Conservation (phyloP, 176 grass and related monocot species). For the Triticum timopheevii region DNA sequence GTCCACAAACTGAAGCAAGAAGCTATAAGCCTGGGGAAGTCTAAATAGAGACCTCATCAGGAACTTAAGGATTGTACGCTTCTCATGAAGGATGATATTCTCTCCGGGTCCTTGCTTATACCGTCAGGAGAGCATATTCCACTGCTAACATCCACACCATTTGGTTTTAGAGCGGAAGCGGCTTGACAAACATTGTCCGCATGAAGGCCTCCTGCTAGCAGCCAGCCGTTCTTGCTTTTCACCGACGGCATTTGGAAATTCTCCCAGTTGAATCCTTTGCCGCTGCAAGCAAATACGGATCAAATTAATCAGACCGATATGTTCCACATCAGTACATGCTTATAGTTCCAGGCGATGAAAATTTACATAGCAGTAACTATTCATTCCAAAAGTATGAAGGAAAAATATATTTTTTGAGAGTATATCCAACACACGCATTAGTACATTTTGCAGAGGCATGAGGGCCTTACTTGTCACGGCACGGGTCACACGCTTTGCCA, state of each 20-base stretch:
- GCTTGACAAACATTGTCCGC: constrained; percentile 61
- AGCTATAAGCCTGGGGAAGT: not conserved
- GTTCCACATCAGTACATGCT: not conserved
- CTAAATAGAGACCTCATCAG: not conserved
- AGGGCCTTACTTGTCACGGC: not conserved
- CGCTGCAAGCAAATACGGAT: constrained; percentile 44
- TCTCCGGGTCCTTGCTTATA: constrained; percentile 61
- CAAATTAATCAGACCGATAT: not conserved
- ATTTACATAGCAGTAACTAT: not conserved
- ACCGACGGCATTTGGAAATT: constrained; percentile 57
- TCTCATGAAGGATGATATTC: constrained; percentile 65
- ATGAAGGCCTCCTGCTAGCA: constrained; percentile 72
- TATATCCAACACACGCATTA: not conserved
- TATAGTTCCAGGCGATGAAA: not conserved
- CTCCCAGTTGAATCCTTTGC: constrained; percentile 86
- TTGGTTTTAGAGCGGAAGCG: constrained; percentile 46
- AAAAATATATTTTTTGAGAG: not conserved
- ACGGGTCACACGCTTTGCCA: not conserved
- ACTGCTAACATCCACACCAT: constrained; percentile 88
- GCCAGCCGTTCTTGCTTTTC: constrained; percentile 66
- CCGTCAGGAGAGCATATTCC: constrained; percentile 80
- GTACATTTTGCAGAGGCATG: not conserved
- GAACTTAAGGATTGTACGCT: constrained; percentile 38
- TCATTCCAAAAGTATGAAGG: not conserved
- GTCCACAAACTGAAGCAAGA: not conserved